A percentile compares a stretch with the other conserved stretches of the same genome.
These are phyloP conservation scores for Areca catechu DNA, from an alignment of 176 grass and related monocot species.

Conservation along the genomic window DNA sequence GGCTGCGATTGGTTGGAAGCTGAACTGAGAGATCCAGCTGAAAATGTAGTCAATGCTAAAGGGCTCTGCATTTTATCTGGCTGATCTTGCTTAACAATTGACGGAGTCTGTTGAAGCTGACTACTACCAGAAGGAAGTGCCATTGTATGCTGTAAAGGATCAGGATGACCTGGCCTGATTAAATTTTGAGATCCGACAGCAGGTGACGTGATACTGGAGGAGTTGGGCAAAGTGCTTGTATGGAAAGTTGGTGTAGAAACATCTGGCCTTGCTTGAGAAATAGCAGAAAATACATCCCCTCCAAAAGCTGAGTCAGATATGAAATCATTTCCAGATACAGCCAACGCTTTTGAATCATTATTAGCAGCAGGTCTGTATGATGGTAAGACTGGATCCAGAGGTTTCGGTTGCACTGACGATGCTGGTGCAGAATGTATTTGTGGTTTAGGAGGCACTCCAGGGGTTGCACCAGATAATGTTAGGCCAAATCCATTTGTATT, in stretches of 20 bases:
- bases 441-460: slow-evolving; percentile 33
- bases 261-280: slow-evolving; percentile 43
- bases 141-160: slow-evolving; percentile 35
- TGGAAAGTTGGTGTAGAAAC: slow-evolving; percentile 20
- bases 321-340: slow-evolving; percentile 68
- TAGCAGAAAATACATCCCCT: slow-evolving; percentile 60
- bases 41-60: slow-evolving; percentile 25
- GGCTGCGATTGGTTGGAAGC: slow-evolving; percentile 11
- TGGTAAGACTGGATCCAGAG: slow-evolving; percentile 32
- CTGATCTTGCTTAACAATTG: slow-evolving; percentile 21
- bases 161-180: slow-evolving; percentile 44
- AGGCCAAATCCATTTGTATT: slow-evolving; percentile 44
- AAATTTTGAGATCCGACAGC: slow-evolving; percentile 47
- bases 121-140: slow-evolving; percentile 22
- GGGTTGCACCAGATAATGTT: slow-evolving; percentile 32
- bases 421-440: slow-evolving; percentile 40
- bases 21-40: slow-evolving; percentile 38
- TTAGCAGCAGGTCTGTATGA: slow-evolving; percentile 4
- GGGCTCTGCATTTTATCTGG: slow-evolving; percentile 3
- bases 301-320: slow-evolving; percentile 42
- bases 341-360: slow-evolving; percentile 42
- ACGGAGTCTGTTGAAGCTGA: slow-evolving; percentile 56
- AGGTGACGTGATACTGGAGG: slow-evolving; percentile 33
- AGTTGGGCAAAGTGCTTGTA: slow-evolving; percentile 18
- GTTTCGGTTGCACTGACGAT: slow-evolving; percentile 46